Percentiles rank a stretch among this genome's conserved stretches.
Conservation (phyloP, 2,329 filamentous ascomycete genomes). For the Neofusicoccum umdonicola region DNA sequence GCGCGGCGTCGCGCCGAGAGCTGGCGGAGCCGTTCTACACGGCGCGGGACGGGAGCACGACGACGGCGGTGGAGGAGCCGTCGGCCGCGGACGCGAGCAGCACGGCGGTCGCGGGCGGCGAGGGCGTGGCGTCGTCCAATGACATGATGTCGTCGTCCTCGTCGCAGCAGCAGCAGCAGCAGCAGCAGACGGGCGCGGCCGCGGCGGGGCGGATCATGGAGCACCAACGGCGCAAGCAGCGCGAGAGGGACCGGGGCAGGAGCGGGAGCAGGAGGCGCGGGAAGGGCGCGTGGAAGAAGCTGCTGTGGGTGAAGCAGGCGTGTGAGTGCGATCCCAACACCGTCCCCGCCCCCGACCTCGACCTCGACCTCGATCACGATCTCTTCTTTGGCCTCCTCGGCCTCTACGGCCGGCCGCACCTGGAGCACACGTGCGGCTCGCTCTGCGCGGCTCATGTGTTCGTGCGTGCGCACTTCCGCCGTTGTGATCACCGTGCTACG, state of each 20-base stretch:
- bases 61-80: no score
- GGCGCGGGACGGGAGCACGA: no score
- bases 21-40: neutral
- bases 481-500: no score
- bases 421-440: neutral
- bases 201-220: slow-evolving; percentile 28
- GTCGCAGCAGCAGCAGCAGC: neutral
- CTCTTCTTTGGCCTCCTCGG: no score
- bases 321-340: slow-evolving; percentile 54
- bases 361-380: no score
- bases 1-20: no score
- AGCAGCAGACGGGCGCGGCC: slow-evolving; percentile 20
- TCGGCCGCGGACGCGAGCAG: no score
- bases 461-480: neutral
- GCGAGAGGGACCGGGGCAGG: slow-evolving; percentile 53
- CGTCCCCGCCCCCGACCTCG: no score
- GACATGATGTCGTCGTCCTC: neutral
- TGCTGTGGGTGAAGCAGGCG: slow-evolving; percentile 96
- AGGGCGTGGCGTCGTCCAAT: neutral
- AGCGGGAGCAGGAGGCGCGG: slow-evolving; percentile 63
- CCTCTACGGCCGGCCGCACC: no score
- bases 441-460: neutral
- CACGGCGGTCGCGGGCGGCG: no score
- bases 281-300: slow-evolving; percentile 84
- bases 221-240: slow-evolving; percentile 39